phyloP scores from a whole-genome alignment of 1,284 basidiomycete genomes.

The Moniliella sp. region DNA sequence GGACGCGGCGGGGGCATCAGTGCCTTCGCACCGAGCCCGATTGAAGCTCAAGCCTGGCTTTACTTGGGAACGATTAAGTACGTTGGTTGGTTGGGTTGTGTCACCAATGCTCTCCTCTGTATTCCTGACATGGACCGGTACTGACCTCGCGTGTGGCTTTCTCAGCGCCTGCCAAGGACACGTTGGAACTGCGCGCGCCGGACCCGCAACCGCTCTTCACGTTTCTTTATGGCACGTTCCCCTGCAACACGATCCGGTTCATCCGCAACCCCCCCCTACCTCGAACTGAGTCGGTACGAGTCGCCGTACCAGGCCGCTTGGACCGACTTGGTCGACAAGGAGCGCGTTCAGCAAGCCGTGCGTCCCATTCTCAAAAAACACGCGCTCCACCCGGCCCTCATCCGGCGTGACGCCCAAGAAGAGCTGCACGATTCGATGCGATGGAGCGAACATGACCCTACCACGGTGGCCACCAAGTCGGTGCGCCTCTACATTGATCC shows the following conservation, averaged over 20 bases:
- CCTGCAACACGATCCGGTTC: constrained; percentile 58
- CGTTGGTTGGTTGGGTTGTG: too few species aligned
- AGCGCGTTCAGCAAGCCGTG: constrained; percentile 36
- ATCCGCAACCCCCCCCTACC: constrained; percentile 47
- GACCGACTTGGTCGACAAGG: constrained; percentile 46
- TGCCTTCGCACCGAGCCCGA: too few species aligned
- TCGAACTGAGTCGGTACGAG: constrained; percentile 39
- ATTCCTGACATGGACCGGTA: too few species aligned
- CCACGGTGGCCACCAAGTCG: constrained; percentile 50
- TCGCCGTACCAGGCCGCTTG: constrained; percentile 12
- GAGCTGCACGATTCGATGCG: constrained; percentile 48
- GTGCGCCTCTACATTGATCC: constrained; percentile 36
- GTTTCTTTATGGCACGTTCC: constrained; percentile 63
- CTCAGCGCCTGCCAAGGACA: too few species aligned
- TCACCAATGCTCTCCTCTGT: too few species aligned
- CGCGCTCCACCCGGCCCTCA: constrained; percentile 50
- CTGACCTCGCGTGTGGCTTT: too few species aligned
- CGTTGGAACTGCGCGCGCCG: too few species aligned
- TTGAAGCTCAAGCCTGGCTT: too few species aligned
- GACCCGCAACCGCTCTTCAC: constrained; percentile 41
- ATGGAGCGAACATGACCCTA: constrained; percentile 48
- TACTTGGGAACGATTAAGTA: too few species aligned
- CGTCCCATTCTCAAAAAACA: constrained; percentile 46
- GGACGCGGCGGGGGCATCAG: too few species aligned
- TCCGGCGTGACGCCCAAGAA: constrained; percentile 44